phyloP scores from a whole-genome alignment of 1,284 basidiomycete genomes.

The Boletus sp. region DNA sequence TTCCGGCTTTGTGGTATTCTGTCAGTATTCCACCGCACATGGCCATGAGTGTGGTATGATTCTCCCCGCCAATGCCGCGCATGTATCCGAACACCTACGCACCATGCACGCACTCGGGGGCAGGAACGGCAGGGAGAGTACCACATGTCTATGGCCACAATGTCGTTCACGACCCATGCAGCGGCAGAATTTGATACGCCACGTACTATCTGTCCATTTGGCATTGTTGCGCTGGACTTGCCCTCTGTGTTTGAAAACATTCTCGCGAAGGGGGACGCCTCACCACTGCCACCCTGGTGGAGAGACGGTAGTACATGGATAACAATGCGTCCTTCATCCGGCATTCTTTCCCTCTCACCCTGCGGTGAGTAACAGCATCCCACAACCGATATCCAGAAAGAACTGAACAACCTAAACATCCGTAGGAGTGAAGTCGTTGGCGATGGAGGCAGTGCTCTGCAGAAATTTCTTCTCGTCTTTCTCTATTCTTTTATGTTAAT shows the following conservation, averaged over 20 bases:
- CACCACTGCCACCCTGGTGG: conserved; percentile 5
- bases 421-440: too few relatives aligned
- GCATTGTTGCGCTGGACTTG: conserved; percentile 15
- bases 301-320: too few relatives aligned
- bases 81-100: conserved; percentile 11
- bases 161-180: conserved; percentile 8
- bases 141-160: conserved; percentile 1
- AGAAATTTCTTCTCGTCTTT: too few relatives aligned
- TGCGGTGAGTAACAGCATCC: too few relatives aligned
- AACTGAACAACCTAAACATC: too few relatives aligned
- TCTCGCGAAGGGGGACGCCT: conserved; percentile 5
- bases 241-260: conserved; percentile 6
- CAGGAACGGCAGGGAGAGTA: neutral
- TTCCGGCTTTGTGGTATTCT: neutral
- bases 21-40: neutral
- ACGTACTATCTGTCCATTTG: conserved; percentile 13
- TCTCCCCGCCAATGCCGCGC: neutral
- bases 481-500: too few relatives aligned
- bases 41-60: conserved; percentile 1
- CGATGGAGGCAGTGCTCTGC: too few relatives aligned
- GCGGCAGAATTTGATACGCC: conserved; percentile 5
- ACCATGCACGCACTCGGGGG: neutral
- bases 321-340: too few relatives aligned
- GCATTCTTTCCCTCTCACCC: too few relatives aligned
- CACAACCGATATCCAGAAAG: too few relatives aligned